Conservation (phyloP, 306 rosid species). For the Adenanthera pavonina region DNA sequence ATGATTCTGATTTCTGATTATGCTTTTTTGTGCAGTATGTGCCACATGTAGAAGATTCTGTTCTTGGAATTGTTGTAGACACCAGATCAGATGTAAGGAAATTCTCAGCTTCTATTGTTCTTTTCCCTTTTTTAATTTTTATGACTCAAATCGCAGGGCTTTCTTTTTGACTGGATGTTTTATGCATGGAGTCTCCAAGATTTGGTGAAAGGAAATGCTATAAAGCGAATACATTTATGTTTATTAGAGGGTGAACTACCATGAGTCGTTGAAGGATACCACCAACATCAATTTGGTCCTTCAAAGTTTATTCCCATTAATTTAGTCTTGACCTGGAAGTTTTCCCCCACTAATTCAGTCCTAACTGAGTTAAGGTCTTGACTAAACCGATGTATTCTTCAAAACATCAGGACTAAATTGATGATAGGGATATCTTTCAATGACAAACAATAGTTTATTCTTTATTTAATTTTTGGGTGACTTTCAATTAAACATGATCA, state of each 20-base stretch:
- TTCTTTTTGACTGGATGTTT: constrained; percentile 20
- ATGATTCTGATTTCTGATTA: constrained; percentile 1
- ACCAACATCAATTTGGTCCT: background rate
- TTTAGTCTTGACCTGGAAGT: background rate
- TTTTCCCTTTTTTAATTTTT: background rate
- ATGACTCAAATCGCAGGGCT: background rate
- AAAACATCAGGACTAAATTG: background rate
- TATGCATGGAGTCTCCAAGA: background rate
- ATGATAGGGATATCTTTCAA: background rate
- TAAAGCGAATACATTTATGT: background rate
- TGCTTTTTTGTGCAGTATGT: constrained; percentile 68
- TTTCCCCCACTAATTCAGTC: too few relatives aligned
- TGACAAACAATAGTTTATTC: background rate
- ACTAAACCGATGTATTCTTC: background rate
- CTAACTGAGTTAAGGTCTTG: background rate
- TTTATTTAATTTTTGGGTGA: background rate
- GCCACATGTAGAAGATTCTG: constrained; percentile 80
- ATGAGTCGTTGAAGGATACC: background rate
- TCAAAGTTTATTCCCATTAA: background rate
- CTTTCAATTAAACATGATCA: background rate
- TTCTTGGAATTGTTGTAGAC: constrained; percentile 90
- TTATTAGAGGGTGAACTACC: background rate
- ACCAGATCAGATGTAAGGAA: constrained; percentile 83
- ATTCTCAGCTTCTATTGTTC: constrained; percentile 22
- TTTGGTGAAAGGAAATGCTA: background rate